Evolutionary conservation across 164 flowering plant genomes (phyloP).

Genomic region (Annona cherimola): DNA sequence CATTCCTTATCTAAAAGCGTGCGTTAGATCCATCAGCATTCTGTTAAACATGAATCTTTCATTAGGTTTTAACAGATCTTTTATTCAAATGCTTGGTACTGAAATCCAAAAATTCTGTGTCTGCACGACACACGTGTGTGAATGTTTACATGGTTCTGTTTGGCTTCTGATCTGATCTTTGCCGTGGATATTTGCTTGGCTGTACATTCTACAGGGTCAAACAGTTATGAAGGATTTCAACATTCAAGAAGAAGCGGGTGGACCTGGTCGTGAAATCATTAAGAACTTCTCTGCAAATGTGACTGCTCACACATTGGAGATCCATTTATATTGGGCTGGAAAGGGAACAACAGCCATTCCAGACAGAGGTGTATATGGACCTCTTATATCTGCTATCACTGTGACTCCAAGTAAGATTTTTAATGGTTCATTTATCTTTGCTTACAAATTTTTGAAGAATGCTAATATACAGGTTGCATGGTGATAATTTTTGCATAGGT

Average conservation of each 20-base stretch:
- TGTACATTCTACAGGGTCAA: constrained; percentile 21
- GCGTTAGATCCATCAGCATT: not conserved
- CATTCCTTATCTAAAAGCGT: not conserved
- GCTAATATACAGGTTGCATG: too few species aligned
- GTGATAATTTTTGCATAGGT: too few species aligned
- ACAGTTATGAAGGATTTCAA: constrained; percentile 35
- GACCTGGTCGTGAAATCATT: constrained; percentile 22
- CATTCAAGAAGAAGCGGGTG: constrained; percentile 35
- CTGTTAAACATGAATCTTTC: not conserved
- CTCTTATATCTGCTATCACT: constrained; percentile 72
- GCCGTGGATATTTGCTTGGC: not conserved
- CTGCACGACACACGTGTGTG: not conserved
- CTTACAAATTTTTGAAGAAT: not conserved
- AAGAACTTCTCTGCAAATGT: constrained; percentile 18
- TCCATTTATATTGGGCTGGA: constrained; percentile 71
- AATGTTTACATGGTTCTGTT: not conserved
- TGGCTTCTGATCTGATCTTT: not conserved
- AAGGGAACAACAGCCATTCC: constrained; percentile 72
- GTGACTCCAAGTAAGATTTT: constrained; percentile 62
- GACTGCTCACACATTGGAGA: constrained; percentile 45
- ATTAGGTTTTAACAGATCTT: not conserved
- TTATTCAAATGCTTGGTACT: not conserved
- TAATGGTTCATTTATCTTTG: not conserved
- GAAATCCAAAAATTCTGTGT: not conserved
- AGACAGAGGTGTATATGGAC: constrained; percentile 65